These are phyloP conservation scores for Cymbopogon flexuosus DNA, from an alignment of 202 grass and related monocot genomes.

Conservation along the genomic window DNA sequence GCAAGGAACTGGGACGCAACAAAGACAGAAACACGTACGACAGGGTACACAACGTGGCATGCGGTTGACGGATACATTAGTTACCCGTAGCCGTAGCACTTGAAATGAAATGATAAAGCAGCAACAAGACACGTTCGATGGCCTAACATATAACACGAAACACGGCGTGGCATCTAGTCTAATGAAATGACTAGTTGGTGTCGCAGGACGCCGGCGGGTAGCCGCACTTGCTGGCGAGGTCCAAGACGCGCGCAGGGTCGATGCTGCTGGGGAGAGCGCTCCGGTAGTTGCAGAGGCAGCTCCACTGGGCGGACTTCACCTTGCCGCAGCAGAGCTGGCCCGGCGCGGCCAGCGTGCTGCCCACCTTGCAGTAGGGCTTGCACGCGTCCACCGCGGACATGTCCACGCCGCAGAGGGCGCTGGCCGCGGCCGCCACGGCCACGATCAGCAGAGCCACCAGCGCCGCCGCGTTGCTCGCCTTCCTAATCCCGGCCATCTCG, in stretches of 20 bases:
- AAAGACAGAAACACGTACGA: background rate
- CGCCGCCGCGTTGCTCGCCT: conserved; percentile 1
- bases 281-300: conserved; percentile 43
- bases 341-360: background rate
- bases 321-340: conserved; percentile 12
- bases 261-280: background rate
- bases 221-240: background rate
- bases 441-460: conserved; percentile 25
- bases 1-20: background rate
- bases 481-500: too few species aligned
- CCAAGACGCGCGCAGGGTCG: conserved; percentile 32
- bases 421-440: background rate
- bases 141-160: background rate
- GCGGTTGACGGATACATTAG: background rate
- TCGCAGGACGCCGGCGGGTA: background rate
- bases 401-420: conserved; percentile 24
- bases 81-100: background rate
- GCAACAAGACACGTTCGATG: background rate
- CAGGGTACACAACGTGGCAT: background rate
- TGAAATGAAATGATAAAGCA: background rate
- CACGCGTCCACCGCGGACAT: conserved; percentile 24
- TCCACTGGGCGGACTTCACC: background rate
- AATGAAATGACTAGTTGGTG: background rate
- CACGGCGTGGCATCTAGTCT: background rate
- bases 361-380: conserved; percentile 21